Conservation (phyloP, 2,329 filamentous ascomycete species). For the Fusarium sp. region DNA sequence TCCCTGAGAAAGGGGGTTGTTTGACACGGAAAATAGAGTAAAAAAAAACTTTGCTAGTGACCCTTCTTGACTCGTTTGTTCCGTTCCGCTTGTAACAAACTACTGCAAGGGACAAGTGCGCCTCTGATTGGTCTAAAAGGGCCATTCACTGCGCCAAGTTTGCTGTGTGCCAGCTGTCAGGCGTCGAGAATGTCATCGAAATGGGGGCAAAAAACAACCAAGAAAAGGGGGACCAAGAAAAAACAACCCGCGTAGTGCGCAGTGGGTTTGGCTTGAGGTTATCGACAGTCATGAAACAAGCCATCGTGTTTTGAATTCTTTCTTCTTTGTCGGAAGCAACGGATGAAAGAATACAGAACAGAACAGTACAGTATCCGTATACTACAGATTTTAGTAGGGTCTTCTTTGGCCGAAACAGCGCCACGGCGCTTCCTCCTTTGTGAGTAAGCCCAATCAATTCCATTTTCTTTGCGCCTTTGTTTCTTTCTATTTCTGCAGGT, state of each 20-base stretch:
- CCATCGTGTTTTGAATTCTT: slow-evolving; percentile 21
- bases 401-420: slow-evolving; percentile 22
- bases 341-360: not conserved
- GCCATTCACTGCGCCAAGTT: slow-evolving; percentile 2
- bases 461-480: slow-evolving; percentile 1
- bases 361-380: not conserved
- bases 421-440: slow-evolving; percentile 30
- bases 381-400: not conserved
- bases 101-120: slow-evolving; percentile 28
- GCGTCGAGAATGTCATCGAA: slow-evolving; percentile 24
- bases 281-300: slow-evolving; percentile 18
- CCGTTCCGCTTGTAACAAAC: slow-evolving; percentile 21
- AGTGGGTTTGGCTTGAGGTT: not conserved
- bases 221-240: not conserved
- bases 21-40: not conserved
- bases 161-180: slow-evolving; percentile 19
- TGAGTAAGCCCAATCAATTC: slow-evolving; percentile 15
- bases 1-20: slow-evolving; percentile 12
- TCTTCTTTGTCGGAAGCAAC: slow-evolving; percentile 19
- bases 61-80: slow-evolving; percentile 26
- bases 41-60: not conserved
- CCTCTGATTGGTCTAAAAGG: slow-evolving; percentile 5
- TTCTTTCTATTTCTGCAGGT: not conserved
- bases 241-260: not conserved
- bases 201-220: not conserved